Evolutionary conservation across 2,329 filamentous ascomycete genomes (phyloP).

Genomic region (Endothia cerciana): DNA sequence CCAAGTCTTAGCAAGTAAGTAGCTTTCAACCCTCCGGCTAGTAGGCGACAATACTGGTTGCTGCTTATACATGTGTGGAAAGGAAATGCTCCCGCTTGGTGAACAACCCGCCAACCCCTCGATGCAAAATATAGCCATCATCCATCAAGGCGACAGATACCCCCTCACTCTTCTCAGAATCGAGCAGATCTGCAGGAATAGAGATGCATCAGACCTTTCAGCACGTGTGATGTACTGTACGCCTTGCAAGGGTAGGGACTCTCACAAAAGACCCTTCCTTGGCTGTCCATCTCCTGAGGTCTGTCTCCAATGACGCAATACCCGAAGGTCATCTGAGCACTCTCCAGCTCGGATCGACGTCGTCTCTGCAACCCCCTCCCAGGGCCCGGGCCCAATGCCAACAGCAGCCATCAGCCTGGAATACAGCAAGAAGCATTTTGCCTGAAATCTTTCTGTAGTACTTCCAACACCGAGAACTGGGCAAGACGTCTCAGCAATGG

Average conservation of each 20-base stretch:
- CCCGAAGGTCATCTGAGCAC: slow-evolving; percentile 4
- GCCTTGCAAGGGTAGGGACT: neutral
- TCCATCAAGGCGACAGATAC: too few relatives aligned
- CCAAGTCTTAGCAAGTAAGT: neutral
- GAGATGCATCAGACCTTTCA: neutral
- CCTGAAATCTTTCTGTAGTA: neutral
- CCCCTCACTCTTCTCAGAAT: neutral
- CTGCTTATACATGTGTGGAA: too few relatives aligned
- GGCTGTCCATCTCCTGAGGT: neutral
- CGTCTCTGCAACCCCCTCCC: slow-evolving; percentile 5
- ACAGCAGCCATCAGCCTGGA: neutral
- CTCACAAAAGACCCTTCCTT: neutral
- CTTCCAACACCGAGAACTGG: neutral
- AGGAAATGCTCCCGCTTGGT: too few relatives aligned
- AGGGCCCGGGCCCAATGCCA: neutral
- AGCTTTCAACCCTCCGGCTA: too few relatives aligned
- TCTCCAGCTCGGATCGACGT: slow-evolving; percentile 3
- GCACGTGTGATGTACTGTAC: neutral
- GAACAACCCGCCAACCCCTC: too few relatives aligned
- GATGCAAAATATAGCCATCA: too few relatives aligned
- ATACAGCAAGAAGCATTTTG: neutral
- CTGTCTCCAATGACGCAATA: slow-evolving; percentile 14
- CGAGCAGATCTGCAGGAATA: too few relatives aligned
- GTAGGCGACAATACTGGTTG: too few relatives aligned
- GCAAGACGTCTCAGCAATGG: neutral